Evolutionary conservation across 2,329 filamentous ascomycete species (phyloP), one percentile per base, ranked within the genome.

Genomic region (Phaeosphaeriaceae sp.): DNA sequence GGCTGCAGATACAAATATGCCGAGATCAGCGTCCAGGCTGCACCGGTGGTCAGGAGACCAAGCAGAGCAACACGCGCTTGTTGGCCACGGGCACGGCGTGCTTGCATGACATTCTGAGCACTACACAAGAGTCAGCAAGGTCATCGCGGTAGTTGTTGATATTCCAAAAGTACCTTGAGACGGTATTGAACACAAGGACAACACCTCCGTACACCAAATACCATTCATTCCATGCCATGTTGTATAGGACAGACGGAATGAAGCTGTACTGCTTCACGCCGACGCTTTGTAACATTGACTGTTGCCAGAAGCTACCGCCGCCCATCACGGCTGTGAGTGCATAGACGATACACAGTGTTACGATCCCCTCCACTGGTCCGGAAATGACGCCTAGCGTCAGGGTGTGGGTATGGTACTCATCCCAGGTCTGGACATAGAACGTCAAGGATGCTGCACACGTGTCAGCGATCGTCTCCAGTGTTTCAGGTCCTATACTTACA

Each of bases 371-470:
- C 40, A 99, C 95, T 3, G 95, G 95, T 0, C 95, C 95, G 64
- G 94, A 97, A 66, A 99, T 85, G 62, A 98, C 82, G 58, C 95
- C 95, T 6, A 99, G 86, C 1, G 93, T 97, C 48, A 99, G 86
- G 2, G 93, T 95, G 78, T 97, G 93, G 51, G 95, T 99, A 81
- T 98, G 94, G 80, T 98, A 99, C 78, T 98, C 95, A 74, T 99
- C 95, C 95, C 95, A 99, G 33, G 95, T 98, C 78, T 98, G 95
- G 44, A 98, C 90, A 78, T 98, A 98, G 79, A 99, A 99, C n/a
- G 95, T 97, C 70, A 96, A 83, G 58, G 94, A 87, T 7, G 91
- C 90, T 92, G 60, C 7, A 13, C 13, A n/a, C 17, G 21, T 19
- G 54, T 68, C 49, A 68, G 54, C 36, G 5, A 19, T 7, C 15